These are phyloP conservation scores for Syzygium aqueum DNA, from an alignment of 345 rosid genomes.

Conservation along the genomic window DNA sequence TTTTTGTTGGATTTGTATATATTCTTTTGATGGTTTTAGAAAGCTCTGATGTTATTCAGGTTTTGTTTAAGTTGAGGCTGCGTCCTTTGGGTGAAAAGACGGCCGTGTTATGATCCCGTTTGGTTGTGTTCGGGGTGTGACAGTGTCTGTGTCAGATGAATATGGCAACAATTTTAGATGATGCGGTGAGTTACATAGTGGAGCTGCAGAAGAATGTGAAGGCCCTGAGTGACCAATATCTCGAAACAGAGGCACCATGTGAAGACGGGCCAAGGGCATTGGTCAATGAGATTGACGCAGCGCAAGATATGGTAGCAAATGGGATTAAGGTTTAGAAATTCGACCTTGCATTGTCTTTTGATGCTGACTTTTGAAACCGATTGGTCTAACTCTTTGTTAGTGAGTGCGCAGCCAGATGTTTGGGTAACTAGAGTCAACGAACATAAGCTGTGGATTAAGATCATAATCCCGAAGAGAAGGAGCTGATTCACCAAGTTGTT, in stretches of 20 bases:
- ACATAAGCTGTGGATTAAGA: conserved; percentile 65
- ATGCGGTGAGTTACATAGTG: conserved; percentile 66
- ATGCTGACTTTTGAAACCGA: background rate
- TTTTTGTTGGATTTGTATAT: no score
- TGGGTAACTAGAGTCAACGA: conserved; percentile 38
- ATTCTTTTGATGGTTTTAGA: no score
- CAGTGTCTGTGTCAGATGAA: conserved; percentile 53
- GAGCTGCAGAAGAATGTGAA: conserved; percentile 42
- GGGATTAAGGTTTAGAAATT: conserved; percentile 42
- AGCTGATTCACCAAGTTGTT: conserved; percentile 48
- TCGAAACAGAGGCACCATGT: conserved; percentile 38
- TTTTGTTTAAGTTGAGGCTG: no score
- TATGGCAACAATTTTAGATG: conserved; percentile 68
- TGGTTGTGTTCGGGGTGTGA: no score
- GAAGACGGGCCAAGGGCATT: conserved; percentile 12
- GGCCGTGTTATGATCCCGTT: no score
- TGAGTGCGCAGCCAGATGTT: conserved; percentile 41
- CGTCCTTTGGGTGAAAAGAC: no score
- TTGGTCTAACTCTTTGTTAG: background rate
- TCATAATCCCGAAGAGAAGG: conserved; percentile 38
- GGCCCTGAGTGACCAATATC: conserved; percentile 40
- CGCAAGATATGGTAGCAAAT: conserved; percentile 31
- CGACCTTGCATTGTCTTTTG: background rate
- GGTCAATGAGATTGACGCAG: conserved; percentile 9
- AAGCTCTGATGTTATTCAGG: no score